These are phyloP conservation scores for Erysimum cheiranthoides DNA, from an alignment of 345 rosid species.

Conservation along the genomic window DNA sequence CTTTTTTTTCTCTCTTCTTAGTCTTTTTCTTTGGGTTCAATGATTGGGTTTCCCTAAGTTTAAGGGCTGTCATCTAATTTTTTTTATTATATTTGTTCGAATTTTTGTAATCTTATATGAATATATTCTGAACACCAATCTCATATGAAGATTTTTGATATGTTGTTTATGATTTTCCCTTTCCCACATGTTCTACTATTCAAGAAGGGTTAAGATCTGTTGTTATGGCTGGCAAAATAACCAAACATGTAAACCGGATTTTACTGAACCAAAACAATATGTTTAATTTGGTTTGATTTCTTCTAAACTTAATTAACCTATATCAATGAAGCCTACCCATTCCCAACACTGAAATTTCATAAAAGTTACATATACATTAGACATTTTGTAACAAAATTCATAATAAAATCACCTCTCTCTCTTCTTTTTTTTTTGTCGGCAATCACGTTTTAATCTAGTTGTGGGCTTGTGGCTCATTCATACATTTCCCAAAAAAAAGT, in stretches of 20 bases:
- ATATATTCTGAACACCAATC: background rate
- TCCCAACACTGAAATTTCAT: background rate
- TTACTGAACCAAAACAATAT: slow-evolving; percentile 19
- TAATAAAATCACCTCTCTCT: background rate
- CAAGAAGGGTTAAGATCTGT: background rate
- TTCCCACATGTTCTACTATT: slow-evolving; percentile 29
- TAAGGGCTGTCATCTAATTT: slow-evolving; percentile 27
- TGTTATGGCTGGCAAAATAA: slow-evolving; percentile 14
- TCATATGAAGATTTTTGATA: slow-evolving; percentile 7
- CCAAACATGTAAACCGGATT: slow-evolving; percentile 19
- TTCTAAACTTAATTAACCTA: background rate
- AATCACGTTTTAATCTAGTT: background rate
- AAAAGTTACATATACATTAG: background rate
- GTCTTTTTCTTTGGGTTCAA: slow-evolving; percentile 16
- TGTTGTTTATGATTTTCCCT: slow-evolving; percentile 2
- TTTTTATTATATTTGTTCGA: background rate
- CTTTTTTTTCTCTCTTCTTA: slow-evolving; percentile 25
- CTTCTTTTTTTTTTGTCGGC: background rate
- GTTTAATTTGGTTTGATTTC: background rate
- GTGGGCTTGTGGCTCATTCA: background rate
- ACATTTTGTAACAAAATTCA: background rate
- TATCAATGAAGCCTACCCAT: slow-evolving; percentile 9
- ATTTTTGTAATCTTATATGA: slow-evolving; percentile 17
- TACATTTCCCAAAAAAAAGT: slow-evolving; percentile 6
- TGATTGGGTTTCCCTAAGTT: slow-evolving; percentile 41